phyloP scores from a whole-genome alignment of 2,329 filamentous ascomycete genomes.

The Penicillium sp. region DNA sequence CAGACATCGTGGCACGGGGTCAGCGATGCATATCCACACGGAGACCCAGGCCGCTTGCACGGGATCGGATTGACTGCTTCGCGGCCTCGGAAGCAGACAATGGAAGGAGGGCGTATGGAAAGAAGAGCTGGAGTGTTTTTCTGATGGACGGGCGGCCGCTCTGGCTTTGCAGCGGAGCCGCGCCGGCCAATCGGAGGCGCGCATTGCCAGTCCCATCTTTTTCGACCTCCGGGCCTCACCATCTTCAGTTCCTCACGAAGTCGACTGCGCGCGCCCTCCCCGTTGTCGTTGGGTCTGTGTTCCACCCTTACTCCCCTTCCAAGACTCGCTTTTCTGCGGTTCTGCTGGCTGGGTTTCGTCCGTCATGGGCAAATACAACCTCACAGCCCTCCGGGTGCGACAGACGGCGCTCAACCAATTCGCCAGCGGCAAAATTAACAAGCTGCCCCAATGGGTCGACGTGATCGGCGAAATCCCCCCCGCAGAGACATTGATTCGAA shows the following conservation, averaged over 20 bases:
- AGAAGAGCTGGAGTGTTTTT: constrained; percentile 23
- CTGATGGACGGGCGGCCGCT: constrained; percentile 22
- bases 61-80: constrained; percentile 13
- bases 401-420: constrained; percentile 42
- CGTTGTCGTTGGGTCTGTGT: background rate
- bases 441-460: constrained; percentile 54
- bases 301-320: background rate
- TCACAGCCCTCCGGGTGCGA: constrained; percentile 47
- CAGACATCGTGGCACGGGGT: constrained; percentile 56
- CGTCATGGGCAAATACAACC: constrained; percentile 48
- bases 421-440: constrained; percentile 35
- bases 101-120: constrained; percentile 5
- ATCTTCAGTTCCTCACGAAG: constrained; percentile 5
- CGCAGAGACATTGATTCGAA: constrained; percentile 58
- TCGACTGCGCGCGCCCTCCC: constrained; percentile 1
- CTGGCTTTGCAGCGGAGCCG: constrained; percentile 34
- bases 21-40: constrained; percentile 34
- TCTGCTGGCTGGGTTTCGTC: constrained; percentile 5
- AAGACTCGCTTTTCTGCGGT: background rate
- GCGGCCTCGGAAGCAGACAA: constrained; percentile 9
- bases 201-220: constrained; percentile 38
- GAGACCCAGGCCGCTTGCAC: constrained; percentile 21
- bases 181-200: constrained; percentile 38
- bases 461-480: constrained; percentile 59
- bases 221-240: constrained; percentile 27